Evolutionary conservation across 345 rosid genomes (phyloP).

Genomic region (Dipteronia dyeriana): DNA sequence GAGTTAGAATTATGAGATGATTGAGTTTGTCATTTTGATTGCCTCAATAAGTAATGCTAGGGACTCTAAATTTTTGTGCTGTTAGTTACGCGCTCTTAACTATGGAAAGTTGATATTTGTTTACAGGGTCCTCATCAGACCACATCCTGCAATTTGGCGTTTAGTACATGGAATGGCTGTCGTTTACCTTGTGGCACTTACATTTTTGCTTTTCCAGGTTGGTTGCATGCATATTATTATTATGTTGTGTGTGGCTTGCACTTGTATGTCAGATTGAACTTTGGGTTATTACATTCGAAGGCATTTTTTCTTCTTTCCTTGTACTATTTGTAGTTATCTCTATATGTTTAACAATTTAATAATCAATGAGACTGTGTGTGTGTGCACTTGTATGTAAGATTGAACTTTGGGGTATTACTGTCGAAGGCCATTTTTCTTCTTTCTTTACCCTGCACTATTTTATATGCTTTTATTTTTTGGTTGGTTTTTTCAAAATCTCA

Average conservation of each 20-base stretch:
- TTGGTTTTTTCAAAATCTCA: too few species aligned
- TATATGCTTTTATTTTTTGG: too few species aligned
- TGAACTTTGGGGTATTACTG: too few species aligned
- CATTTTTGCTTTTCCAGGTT: slow-evolving; percentile 99
- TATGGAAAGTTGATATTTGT: slow-evolving; percentile 3
- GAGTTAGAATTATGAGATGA: background rate
- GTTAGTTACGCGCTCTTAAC: background rate
- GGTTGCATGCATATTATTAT: background rate
- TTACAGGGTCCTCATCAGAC: slow-evolving; percentile 85
- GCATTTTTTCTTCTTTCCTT: background rate
- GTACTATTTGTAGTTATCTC: background rate
- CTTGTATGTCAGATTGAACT: slow-evolving; percentile 9
- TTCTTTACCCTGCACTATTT: too few species aligned
- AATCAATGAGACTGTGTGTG: background rate
- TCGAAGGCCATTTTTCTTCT: too few species aligned
- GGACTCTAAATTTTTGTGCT: background rate
- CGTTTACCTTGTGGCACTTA: slow-evolving; percentile 82
- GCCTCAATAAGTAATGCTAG: background rate
- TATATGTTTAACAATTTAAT: background rate
- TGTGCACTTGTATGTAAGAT: too few species aligned
- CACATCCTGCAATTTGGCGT: slow-evolving; percentile 99
- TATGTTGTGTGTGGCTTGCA: too few species aligned
- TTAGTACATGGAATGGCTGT: slow-evolving; percentile 99
- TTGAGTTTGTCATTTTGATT: background rate
- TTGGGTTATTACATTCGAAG: background rate